Percentiles rank a stretch among this genome's conserved stretches.
Conservation (phyloP, 1,139 yeast genomes). For the Candida glucosophila region DNA sequence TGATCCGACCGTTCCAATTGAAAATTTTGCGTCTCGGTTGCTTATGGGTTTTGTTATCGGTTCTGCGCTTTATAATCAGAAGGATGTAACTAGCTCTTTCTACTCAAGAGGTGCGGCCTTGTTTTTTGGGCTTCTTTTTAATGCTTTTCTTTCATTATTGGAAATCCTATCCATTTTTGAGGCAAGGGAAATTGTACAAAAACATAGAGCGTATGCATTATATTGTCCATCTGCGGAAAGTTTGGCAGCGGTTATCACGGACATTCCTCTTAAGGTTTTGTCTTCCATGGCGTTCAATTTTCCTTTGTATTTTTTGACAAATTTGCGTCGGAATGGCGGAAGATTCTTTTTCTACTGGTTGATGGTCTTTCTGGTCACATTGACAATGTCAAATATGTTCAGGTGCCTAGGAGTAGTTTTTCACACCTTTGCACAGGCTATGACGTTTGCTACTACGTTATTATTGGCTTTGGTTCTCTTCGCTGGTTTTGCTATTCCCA, state of each 20-base stretch:
- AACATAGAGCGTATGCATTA: slow-evolving; percentile 55
- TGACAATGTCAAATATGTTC: slow-evolving; percentile 51
- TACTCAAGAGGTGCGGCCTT: slow-evolving; percentile 50
- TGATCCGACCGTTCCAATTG: slow-evolving; percentile 21
- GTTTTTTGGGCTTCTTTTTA: slow-evolving; percentile 49
- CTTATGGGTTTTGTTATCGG: slow-evolving; percentile 27
- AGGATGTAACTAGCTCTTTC: slow-evolving; percentile 40
- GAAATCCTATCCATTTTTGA: slow-evolving; percentile 50
- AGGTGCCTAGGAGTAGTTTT: slow-evolving; percentile 52
- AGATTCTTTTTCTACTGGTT: slow-evolving; percentile 49
- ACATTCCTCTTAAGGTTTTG: slow-evolving; percentile 45
- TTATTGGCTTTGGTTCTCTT: slow-evolving; percentile 46
- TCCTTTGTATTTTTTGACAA: slow-evolving; percentile 49
- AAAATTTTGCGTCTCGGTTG: slow-evolving; percentile 17
- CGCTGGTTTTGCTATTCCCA: slow-evolving; percentile 54
- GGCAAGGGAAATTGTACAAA: slow-evolving; percentile 50
- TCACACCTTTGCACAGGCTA: slow-evolving; percentile 47
- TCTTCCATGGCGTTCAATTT: slow-evolving; percentile 38
- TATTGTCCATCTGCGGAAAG: slow-evolving; percentile 67
- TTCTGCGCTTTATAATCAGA: slow-evolving; percentile 47
- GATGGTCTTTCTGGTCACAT: slow-evolving; percentile 31
- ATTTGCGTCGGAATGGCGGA: slow-evolving; percentile 50
- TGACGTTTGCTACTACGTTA: slow-evolving; percentile 51
- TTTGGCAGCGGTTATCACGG: slow-evolving; percentile 48
- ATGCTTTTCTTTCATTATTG: slow-evolving; percentile 49